Evolutionary conservation across 1,284 basidiomycete species (phyloP).

Genomic region (Boletus sp.): DNA sequence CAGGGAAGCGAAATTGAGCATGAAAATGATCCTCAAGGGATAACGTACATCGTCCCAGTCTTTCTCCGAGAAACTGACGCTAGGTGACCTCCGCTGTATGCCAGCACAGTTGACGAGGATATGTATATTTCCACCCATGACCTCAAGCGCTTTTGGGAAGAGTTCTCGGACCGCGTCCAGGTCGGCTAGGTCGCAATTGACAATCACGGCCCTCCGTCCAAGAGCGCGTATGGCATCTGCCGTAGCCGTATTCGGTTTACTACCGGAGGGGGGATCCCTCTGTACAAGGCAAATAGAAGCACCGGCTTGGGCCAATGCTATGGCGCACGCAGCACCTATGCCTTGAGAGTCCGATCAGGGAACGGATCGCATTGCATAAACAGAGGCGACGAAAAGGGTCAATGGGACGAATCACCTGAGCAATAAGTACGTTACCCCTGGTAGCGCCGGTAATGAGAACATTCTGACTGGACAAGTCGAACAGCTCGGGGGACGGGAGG

Average conservation of each 20-base stretch:
- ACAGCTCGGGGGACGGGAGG: slow-evolving; percentile 49
- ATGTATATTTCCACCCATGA: slow-evolving; percentile 69
- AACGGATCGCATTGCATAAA: slow-evolving; percentile 15
- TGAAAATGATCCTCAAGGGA: slow-evolving; percentile 9
- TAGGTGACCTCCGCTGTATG: slow-evolving; percentile 84
- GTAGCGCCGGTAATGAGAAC: slow-evolving; percentile 71
- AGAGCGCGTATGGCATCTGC: slow-evolving; percentile 48
- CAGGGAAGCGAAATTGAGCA: slow-evolving; percentile 7
- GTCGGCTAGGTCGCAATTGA: slow-evolving; percentile 76
- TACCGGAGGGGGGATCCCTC: slow-evolving; percentile 40
- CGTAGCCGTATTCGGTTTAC: slow-evolving; percentile 52
- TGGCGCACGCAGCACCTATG: slow-evolving; percentile 69
- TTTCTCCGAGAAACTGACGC: slow-evolving; percentile 75
- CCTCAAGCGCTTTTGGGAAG: slow-evolving; percentile 60
- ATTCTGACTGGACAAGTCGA: slow-evolving; percentile 56
- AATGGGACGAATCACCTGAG: slow-evolving; percentile 10
- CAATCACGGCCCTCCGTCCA: slow-evolving; percentile 45
- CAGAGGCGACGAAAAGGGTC: slow-evolving; percentile 11
- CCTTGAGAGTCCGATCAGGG: slow-evolving; percentile 38
- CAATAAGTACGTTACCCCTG: slow-evolving; percentile 44
- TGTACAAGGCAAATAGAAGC: slow-evolving; percentile 80
- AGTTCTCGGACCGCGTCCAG: slow-evolving; percentile 61
- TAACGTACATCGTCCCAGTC: slow-evolving; percentile 86
- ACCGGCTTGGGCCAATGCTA: slow-evolving; percentile 75
- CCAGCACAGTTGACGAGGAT: slow-evolving; percentile 93